These are phyloP conservation scores for Ceraceosorus bombacis DNA, from an alignment of 1,284 basidiomycete species.

Conservation along the genomic window DNA sequence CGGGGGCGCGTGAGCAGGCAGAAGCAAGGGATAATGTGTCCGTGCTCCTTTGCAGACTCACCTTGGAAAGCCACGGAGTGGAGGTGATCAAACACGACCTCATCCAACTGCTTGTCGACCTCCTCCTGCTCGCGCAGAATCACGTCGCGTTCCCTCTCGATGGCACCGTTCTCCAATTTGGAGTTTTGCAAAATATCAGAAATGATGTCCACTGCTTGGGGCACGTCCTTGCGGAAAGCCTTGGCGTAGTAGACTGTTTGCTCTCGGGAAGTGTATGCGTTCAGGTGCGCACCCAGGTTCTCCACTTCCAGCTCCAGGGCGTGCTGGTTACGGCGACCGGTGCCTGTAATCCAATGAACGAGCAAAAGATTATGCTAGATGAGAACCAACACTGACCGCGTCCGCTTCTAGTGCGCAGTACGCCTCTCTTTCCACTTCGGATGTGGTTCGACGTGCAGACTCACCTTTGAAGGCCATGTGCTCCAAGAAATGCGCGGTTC, in stretches of 20 bases:
- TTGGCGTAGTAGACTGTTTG: constrained; percentile 99
- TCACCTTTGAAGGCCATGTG: constrained; percentile 67
- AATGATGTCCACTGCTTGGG: constrained; percentile 87
- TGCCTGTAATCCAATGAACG: constrained; percentile 55
- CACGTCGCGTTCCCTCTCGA: constrained; percentile 94
- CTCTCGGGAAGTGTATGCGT: constrained; percentile 97
- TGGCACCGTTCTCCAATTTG: constrained; percentile 77
- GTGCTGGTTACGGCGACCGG: constrained; percentile 79
- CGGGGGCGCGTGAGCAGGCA: background rate
- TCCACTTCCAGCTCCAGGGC: constrained; percentile 94
- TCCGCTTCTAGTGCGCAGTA: background rate
- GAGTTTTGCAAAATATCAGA: constrained; percentile 97
- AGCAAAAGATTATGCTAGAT: background rate
- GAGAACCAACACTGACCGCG: background rate
- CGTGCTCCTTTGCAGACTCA: constrained; percentile 48
- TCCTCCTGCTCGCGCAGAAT: constrained; percentile 97
- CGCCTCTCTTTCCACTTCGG: background rate
- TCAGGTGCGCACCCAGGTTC: constrained; percentile 93
- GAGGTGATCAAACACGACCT: constrained; percentile 97
- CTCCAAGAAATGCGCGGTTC: constrained; percentile 97
- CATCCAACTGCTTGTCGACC: constrained; percentile 96
- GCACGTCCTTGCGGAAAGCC: constrained; percentile 93
- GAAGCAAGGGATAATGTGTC: background rate
- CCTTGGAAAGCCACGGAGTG: constrained; percentile 94
- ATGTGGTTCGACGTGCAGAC: constrained; percentile 13